Conservation (phyloP, 176 grass and related monocot genomes). For the Panicum miliaceum region DNA sequence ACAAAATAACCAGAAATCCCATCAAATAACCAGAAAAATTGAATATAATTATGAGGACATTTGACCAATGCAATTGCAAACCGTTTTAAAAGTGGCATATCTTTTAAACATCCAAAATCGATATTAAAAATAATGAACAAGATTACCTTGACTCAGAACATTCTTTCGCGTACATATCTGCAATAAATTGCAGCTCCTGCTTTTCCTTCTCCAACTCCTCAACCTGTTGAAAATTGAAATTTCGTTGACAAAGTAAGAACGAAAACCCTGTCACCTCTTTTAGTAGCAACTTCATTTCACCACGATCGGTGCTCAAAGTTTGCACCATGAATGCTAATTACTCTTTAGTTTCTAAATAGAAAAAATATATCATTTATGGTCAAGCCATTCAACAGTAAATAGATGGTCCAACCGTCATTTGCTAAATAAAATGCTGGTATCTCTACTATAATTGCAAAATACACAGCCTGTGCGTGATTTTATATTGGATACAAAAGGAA, state of each 20-base stretch:
- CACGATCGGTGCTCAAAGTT: not conserved
- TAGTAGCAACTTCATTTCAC: constrained; percentile 19
- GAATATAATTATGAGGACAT: not conserved
- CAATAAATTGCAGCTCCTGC: constrained; percentile 74
- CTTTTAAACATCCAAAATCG: constrained; percentile 12
- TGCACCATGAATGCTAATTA: not conserved
- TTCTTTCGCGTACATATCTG: constrained; percentile 86
- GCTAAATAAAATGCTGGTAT: not conserved
- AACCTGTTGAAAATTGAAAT: constrained; percentile 65
- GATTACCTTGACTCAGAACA: constrained; percentile 81
- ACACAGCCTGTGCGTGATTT: constrained; percentile 8
- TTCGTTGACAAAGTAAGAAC: constrained; percentile 38
- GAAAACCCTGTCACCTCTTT: not conserved
- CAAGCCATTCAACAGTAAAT: constrained; percentile 23
- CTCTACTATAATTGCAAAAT: not conserved
- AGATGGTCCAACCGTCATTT: not conserved
- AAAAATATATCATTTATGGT: constrained; percentile 4
- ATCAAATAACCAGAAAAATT: constrained; percentile 1
- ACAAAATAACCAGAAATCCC: not conserved
- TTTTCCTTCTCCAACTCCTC: constrained; percentile 81
- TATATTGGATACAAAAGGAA: constrained; percentile 25
- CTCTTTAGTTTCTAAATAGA: not conserved
- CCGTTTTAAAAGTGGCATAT: constrained; percentile 19
- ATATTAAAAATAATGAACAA: constrained; percentile 18
- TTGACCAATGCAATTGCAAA: constrained; percentile 3